phyloP scores from a whole-genome alignment of 805 yeast genomes.

The Wickerhamiella nectarea region DNA sequence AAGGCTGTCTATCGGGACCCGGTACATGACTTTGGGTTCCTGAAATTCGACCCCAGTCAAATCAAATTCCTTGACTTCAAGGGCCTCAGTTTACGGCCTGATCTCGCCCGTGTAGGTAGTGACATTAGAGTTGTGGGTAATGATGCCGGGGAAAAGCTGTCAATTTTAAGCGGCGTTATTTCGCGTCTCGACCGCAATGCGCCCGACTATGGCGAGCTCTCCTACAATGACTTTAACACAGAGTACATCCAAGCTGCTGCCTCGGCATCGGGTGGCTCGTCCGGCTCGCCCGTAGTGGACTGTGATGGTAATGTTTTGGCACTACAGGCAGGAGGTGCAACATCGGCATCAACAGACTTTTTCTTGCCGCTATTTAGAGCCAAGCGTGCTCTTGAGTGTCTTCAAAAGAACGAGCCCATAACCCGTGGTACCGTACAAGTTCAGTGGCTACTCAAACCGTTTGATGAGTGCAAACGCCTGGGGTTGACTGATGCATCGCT shows the following conservation, averaged over 20 bases:
- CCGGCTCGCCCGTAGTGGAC: conserved; percentile 93
- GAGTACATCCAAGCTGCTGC: conserved; percentile 95
- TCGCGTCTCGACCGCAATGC: conserved; percentile 80
- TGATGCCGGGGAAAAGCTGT: conserved; percentile 88
- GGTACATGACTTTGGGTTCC: conserved; percentile 86
- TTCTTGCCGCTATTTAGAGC: conserved; percentile 79
- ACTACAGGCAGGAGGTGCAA: conserved; percentile 84
- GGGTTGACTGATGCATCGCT: conserved; percentile 72
- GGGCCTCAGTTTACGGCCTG: conserved; percentile 60
- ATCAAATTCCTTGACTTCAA: conserved; percentile 63
- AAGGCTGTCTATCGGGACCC: conserved; percentile 84
- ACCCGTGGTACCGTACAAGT: conserved; percentile 88
- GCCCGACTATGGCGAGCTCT: conserved; percentile 78
- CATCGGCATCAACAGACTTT: conserved; percentile 86
- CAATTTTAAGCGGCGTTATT: conserved; percentile 77
- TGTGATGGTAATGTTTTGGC: conserved; percentile 81
- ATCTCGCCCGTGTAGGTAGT: conserved; percentile 76
- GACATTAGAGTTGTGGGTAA: conserved; percentile 93
- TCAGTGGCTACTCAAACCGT: conserved; percentile 78
- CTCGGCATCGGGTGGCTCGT: conserved; percentile 87
- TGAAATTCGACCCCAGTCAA: conserved; percentile 56
- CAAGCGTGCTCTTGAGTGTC: conserved; percentile 61
- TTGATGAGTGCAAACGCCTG: conserved; percentile 76
- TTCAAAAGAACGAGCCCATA: conserved; percentile 45
- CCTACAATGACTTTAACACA: conserved; percentile 86